phyloP scores from a whole-genome alignment of 1,139 yeast species.

The Pichia sp. region DNA sequence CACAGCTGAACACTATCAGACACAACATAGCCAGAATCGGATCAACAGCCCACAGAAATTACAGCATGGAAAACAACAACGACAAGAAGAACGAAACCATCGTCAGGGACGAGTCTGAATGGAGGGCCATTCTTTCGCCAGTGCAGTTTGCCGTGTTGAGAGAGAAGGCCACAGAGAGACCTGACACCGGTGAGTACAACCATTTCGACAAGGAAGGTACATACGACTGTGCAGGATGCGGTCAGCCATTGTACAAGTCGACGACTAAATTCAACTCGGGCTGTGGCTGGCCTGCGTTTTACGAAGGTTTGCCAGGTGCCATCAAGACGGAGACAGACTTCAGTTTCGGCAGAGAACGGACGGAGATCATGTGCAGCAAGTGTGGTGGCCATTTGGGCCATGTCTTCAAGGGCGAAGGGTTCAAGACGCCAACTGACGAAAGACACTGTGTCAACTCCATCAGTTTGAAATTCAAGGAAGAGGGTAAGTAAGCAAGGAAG shows the following conservation, averaged over 20 bases:
- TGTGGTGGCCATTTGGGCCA: conserved; percentile 98
- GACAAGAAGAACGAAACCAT: not conserved
- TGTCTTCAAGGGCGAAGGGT: conserved; percentile 94
- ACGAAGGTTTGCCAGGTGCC: conserved; percentile 83
- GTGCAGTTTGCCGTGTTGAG: conserved; percentile 79
- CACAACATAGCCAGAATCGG: too few species aligned
- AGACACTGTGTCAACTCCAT: conserved; percentile 95
- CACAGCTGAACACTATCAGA: too few species aligned
- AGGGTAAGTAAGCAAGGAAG: not conserved
- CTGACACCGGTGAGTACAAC: conserved; percentile 72
- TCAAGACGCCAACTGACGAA: conserved; percentile 81
- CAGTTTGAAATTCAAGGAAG: conserved; percentile 59
- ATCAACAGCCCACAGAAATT: not conserved
- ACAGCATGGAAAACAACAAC: not conserved
- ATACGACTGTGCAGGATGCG: conserved; percentile 86
- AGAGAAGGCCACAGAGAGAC: conserved; percentile 81
- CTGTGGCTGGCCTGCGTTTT: conserved; percentile 99
- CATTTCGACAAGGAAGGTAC: conserved; percentile 53
- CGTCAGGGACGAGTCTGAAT: conserved; percentile 49
- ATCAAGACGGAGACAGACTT: conserved; percentile 59
- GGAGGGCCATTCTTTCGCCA: conserved; percentile 79
- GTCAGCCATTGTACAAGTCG: conserved; percentile 73
- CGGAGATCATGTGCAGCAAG: conserved; percentile 83
- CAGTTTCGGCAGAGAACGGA: conserved; percentile 73
- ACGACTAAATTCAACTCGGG: conserved; percentile 82